Conservation (phyloP, 352 stramenopile species). For the Aphanomyces stellatus region DNA sequence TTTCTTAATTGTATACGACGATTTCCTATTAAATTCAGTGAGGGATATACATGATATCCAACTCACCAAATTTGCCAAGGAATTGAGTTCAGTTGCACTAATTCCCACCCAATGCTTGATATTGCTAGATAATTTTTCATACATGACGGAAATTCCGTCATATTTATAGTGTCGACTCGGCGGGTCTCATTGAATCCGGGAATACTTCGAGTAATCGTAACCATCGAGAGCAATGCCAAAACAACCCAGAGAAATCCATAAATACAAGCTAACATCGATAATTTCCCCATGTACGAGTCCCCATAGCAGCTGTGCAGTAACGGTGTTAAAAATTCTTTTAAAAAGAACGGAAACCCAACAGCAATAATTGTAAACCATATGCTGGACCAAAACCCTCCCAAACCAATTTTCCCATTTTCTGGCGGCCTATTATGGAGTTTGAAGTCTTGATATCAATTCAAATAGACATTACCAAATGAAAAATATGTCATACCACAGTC, state of each 20-base stretch:
- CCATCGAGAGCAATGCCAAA: constrained; percentile 24
- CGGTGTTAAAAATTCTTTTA: constrained; percentile 24
- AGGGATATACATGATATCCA: not conserved
- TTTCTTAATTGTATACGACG: not conserved
- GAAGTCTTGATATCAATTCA: not conserved
- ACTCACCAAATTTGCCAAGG: constrained; percentile 30
- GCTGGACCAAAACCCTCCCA: constrained; percentile 31
- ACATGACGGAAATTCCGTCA: constrained; percentile 28
- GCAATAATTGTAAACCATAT: constrained; percentile 24
- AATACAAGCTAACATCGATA: constrained; percentile 24
- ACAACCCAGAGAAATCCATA: constrained; percentile 29
- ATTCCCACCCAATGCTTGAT: constrained; percentile 28
- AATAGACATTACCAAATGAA: constrained; percentile 21
- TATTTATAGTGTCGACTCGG: constrained; percentile 28
- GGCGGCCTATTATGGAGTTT: constrained; percentile 6
- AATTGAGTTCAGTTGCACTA: constrained; percentile 33
- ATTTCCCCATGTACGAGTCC: constrained; percentile 1
- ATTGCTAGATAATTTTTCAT: constrained; percentile 37
- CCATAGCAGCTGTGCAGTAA: not conserved
- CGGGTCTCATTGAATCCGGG: constrained; percentile 29
- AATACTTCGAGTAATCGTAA: constrained; percentile 26
- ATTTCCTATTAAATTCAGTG: not conserved
- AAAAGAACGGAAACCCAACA: constrained; percentile 24
- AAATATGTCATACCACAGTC: constrained; percentile 24
- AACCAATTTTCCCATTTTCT: constrained; percentile 33